These are phyloP conservation scores for Epichloe elymi DNA, from an alignment of 2,329 filamentous ascomycete species.

Conservation along the genomic window DNA sequence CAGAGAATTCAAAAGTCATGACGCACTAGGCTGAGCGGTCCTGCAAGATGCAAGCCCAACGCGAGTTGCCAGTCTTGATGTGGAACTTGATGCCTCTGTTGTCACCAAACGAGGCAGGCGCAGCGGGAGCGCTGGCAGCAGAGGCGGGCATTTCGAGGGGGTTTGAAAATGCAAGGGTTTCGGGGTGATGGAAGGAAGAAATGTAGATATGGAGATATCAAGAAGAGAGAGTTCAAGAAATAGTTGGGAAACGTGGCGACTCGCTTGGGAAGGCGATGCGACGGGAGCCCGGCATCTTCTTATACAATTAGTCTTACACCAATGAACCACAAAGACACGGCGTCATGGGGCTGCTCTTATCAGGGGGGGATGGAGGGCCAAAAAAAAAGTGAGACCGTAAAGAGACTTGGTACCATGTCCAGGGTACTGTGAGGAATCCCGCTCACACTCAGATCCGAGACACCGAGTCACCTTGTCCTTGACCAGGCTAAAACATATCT, in stretches of 20 bases:
- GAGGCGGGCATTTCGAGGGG: constrained; percentile 9
- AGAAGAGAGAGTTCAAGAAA: neutral
- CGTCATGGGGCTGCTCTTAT: neutral
- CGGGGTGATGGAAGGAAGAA: no score
- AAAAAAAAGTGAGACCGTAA: neutral
- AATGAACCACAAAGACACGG: neutral
- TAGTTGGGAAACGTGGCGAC: no score
- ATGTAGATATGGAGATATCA: neutral
- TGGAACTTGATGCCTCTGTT: constrained; percentile 31
- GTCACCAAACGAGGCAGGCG: constrained; percentile 20
- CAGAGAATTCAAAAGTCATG: neutral
- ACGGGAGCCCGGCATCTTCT: neutral
- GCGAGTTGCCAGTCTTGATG: constrained; percentile 29
- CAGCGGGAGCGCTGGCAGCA: constrained; percentile 6
- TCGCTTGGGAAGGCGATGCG: neutral
- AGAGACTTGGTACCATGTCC: neutral
- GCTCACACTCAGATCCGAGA: neutral
- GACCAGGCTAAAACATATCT: neutral
- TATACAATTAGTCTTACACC: neutral
- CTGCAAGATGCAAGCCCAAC: constrained; percentile 28
- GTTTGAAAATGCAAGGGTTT: neutral
- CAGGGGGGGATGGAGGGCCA: neutral
- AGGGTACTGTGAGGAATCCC: neutral
- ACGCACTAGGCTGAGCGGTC: constrained; percentile 33
- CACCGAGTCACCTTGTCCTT: neutral